These are phyloP conservation scores for Euryodendron excelsum DNA, from an alignment of 148 eudicot species.

Conservation along the genomic window DNA sequence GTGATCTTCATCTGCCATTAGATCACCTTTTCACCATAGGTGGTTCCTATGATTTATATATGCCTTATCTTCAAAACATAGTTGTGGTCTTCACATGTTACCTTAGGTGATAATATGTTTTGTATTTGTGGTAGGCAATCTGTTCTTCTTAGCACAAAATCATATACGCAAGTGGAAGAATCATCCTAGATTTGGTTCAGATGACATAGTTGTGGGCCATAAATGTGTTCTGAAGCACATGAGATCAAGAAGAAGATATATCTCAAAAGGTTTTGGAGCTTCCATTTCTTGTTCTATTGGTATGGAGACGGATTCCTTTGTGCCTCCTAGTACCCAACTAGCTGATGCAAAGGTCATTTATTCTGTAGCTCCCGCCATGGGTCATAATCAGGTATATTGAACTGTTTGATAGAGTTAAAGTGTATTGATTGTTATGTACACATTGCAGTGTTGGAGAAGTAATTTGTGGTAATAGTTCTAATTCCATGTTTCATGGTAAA, in stretches of 20 bases:
- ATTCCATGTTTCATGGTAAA: neutral
- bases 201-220: slow-evolving; percentile 12
- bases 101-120: neutral
- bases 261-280: slow-evolving; percentile 10
- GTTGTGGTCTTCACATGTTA: neutral
- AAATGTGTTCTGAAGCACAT: slow-evolving; percentile 22
- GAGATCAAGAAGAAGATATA: slow-evolving; percentile 22
- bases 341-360: slow-evolving; percentile 60
- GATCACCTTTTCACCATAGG: neutral
- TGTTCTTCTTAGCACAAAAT: slow-evolving; percentile 24
- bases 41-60: neutral
- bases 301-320: slow-evolving; percentile 27
- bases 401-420: no score
- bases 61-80: neutral
- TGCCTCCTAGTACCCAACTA: slow-evolving; percentile 34
- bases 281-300: slow-evolving; percentile 40
- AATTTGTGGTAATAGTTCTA: neutral
- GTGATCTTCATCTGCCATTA: neutral
- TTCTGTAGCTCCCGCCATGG: slow-evolving; percentile 79
- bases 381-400: slow-evolving; percentile 73
- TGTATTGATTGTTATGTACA: no score
- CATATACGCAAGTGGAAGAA: slow-evolving; percentile 34
- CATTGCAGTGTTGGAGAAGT: neutral
- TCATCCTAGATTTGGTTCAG: slow-evolving; percentile 23
- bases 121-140: slow-evolving; percentile 21